Evolutionary conservation across 768 basidiomycete species (phyloP), one percentile per base, ranked within the genome.

Genomic region (Termitomyces sp.): DNA sequence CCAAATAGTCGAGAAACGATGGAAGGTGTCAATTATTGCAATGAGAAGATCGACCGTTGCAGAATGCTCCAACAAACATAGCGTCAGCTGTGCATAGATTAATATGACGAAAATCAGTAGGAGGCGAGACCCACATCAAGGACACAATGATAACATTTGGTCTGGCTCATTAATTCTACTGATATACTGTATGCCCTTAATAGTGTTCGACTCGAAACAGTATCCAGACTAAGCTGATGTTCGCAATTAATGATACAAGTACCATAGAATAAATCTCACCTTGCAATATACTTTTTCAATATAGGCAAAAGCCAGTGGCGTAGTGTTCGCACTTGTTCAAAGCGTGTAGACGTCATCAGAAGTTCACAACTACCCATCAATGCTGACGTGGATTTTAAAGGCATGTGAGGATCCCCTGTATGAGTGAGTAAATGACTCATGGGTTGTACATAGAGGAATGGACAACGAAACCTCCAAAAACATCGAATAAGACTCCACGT

Each of bases 291-390:
- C 63, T 83, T 85, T 64, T 81, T 81, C 46, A 89, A 77, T 31
- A 85, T 76, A 3, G 91, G 92, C n/a, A 91, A 70, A 37, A 94
- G 76, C 92, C 92, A 94, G 52, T 85, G 82, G 58, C 78, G 80
- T 58, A 92, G 81, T 9, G 83, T 83, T 66, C 87, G 79, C 42
- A 90, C 83, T 73, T 92, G 90, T 64, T 92, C 89, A 63, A 85
- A 92, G 25, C 88, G 83, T 29, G 89, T 79, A 3, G 89, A 86
- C 4, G 72, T 72, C 36, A 85, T 67, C 47, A 88, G 68, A 4
- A 73, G 75, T 9, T 66, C 71, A 69, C 87, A 89, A 32, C 71
- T 75, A 15, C 69, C 64, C 12, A 78, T 70, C 17, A 86, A 65
- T n/a, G 68, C 68, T 5, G 73, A 66, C 12, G 77, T 73, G n/a